Evolutionary conservation across 352 stramenopile genomes (phyloP).

Genomic region (Saprolegnia parasitica): DNA sequence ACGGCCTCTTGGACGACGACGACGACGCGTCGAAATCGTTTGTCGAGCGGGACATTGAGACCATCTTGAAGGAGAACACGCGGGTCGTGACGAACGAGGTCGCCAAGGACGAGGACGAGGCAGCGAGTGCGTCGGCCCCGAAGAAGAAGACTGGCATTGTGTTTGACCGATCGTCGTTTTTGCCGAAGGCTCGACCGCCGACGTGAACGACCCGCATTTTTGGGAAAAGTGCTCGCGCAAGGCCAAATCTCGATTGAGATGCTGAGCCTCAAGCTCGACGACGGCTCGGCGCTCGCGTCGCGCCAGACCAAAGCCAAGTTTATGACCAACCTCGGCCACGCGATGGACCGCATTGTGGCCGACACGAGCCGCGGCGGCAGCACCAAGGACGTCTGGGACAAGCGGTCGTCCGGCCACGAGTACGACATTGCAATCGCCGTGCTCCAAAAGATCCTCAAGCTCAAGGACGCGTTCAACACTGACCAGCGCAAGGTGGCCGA

Average conservation of each 20-base stretch:
- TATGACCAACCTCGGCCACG: conserved; percentile 82
- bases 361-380: conserved; percentile 50
- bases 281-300: conserved; percentile 71
- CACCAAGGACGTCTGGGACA: conserved; percentile 44
- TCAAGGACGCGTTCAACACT: conserved; percentile 72
- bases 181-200: conserved; percentile 86
- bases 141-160: conserved; percentile 68
- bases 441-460: conserved; percentile 70
- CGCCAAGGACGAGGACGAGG: conserved; percentile 33
- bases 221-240: conserved; percentile 87
- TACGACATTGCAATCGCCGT: conserved; percentile 85
- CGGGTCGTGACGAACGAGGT: conserved; percentile 55
- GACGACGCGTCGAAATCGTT: conserved; percentile 93
- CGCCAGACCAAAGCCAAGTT: conserved; percentile 86
- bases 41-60: conserved; percentile 96
- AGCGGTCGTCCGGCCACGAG: conserved; percentile 45
- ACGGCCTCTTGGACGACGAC: conserved; percentile 97
- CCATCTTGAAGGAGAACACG: conserved; percentile 86
- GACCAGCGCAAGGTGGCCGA: conserved; percentile 73
- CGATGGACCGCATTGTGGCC: conserved; percentile 56
- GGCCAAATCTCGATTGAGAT: conserved; percentile 83
- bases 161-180: conserved; percentile 86
- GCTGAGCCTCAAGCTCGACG: conserved; percentile 82
- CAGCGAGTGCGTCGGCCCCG: conserved; percentile 36
- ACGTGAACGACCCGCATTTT: conserved; percentile 96